These are phyloP conservation scores for Suhomyces anneliseae DNA, from an alignment of 1,139 yeast genomes.

Conservation along the genomic window DNA sequence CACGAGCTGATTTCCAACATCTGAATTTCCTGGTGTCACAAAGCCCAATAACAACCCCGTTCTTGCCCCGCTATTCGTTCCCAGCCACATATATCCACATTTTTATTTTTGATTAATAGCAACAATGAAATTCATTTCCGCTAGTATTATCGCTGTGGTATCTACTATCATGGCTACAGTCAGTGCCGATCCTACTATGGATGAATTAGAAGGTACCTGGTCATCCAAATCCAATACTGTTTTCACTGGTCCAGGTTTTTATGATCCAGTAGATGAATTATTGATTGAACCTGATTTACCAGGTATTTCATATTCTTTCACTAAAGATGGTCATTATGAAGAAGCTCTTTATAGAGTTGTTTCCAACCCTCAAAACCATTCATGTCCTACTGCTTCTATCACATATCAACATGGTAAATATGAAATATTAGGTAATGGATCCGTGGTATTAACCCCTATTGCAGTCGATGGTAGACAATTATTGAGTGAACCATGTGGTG, in stretches of 20 bases:
- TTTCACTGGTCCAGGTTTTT: constrained; percentile 95
- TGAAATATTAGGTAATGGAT: constrained; percentile 60
- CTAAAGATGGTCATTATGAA: constrained; percentile 87
- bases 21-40: no score
- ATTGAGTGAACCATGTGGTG: constrained; percentile 79
- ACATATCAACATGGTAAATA: constrained; percentile 90
- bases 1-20: no score
- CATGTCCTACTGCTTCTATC: constrained; percentile 79
- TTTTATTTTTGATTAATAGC: background rate
- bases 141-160: constrained; percentile 5
- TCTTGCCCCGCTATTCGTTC: background rate
- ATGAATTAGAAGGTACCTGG: constrained; percentile 85
- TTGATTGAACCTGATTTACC: constrained; percentile 94
- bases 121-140: constrained; percentile 9
- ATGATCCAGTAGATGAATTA: constrained; percentile 92
- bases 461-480: constrained; percentile 92
- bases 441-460: constrained; percentile 69
- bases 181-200: constrained; percentile 23
- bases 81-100: background rate
- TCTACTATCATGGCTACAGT: constrained; percentile 6
- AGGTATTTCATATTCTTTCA: constrained; percentile 89
- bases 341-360: constrained; percentile 82
- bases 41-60: no score
- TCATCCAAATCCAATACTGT: constrained; percentile 89
- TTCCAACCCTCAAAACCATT: constrained; percentile 70